Evolutionary conservation across 495 filamentous ascomycete species (phyloP).

Genomic region (Aspergillus saccharolyticus): DNA sequence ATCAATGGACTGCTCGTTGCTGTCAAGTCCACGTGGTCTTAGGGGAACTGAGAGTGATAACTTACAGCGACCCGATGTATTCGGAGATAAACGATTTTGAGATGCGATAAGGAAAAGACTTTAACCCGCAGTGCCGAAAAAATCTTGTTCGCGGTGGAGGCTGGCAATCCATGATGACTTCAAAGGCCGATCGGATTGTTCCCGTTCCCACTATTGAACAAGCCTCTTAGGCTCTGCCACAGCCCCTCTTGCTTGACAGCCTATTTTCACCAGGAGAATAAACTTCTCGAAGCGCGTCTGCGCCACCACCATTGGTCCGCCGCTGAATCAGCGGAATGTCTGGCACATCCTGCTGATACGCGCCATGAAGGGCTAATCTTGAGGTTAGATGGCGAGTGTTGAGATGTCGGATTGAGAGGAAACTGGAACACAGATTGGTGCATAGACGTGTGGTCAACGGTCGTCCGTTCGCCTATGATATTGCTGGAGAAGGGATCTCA

Average conservation of each 20-base stretch:
- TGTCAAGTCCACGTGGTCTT: background rate
- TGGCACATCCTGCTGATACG: too few species aligned
- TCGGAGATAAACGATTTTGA: background rate
- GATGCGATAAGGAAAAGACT: conserved; percentile 3
- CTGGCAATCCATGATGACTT: background rate
- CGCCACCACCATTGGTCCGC: background rate
- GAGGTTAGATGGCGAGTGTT: too few species aligned
- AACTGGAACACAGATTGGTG: too few species aligned
- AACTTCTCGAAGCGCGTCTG: background rate
- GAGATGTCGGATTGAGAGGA: too few species aligned
- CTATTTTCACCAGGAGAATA: background rate
- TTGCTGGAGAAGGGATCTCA: too few species aligned
- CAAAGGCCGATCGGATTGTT: conserved; percentile 4
- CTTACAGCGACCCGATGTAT: background rate
- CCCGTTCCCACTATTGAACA: background rate
- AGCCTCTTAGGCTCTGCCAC: background rate
- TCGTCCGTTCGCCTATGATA: too few species aligned
- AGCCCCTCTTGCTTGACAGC: background rate
- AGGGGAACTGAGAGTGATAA: background rate
- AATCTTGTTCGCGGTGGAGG: background rate
- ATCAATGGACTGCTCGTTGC: background rate
- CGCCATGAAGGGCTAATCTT: too few species aligned
- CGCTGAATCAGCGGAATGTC: background rate
- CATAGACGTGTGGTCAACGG: too few species aligned
- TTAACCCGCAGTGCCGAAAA: conserved; percentile 1